Evolutionary conservation across 495 filamentous ascomycete genomes (phyloP).

Genomic region (Hypoxylon intermedium): DNA sequence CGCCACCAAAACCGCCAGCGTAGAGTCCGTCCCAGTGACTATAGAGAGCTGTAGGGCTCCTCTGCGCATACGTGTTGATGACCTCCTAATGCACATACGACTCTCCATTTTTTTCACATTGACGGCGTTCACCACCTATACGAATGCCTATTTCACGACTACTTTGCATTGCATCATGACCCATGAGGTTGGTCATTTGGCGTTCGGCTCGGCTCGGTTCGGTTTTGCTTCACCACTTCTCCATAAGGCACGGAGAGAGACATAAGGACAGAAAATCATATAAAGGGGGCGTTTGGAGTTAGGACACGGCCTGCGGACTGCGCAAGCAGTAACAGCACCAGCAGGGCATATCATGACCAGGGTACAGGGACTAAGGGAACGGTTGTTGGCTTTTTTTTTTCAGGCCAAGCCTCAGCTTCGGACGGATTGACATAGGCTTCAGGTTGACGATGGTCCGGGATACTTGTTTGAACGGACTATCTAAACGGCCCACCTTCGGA

Average conservation of each 20-base stretch:
- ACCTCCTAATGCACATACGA: neutral
- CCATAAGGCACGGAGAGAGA: constrained; percentile 6
- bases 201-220: constrained; percentile 26
- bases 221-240: constrained; percentile 8
- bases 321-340: no score
- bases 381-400: no score
- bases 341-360: no score
- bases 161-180: constrained; percentile 24
- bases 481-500: no score
- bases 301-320: no score
- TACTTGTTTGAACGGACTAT: no score
- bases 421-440: no score
- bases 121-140: constrained; percentile 8
- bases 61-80: neutral
- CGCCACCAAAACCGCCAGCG: constrained; percentile 82
- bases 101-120: neutral
- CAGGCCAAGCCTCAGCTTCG: no score
- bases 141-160: constrained; percentile 30
- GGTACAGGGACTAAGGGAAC: no score
- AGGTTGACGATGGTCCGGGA: no score
- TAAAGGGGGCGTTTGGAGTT: no score
- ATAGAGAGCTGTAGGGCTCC: constrained; percentile 71
- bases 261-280: neutral
- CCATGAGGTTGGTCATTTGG: constrained; percentile 18
- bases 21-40: constrained; percentile 84